Evolutionary conservation across 2,329 filamentous ascomycete species (phyloP), one percentile per base, ranked within the genome.

Genomic region (Aphanocladium album): DNA sequence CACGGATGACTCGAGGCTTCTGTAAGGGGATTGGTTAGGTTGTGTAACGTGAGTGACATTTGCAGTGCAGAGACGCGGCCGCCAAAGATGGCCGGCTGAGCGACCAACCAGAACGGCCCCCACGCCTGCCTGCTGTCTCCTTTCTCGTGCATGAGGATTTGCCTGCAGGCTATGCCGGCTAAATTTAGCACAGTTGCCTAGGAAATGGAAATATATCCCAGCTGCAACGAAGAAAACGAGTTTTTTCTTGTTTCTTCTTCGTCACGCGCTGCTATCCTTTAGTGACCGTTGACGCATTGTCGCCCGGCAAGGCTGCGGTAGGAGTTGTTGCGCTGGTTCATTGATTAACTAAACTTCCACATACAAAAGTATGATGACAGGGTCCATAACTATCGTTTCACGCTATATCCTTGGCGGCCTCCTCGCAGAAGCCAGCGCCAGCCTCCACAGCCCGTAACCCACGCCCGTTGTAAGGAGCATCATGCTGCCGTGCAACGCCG

Each of bases 401-500:
- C 14, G 2, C 35, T 51, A 58, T 33, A 58, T 58, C 17, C 55
- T 50, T 7, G 55, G 55, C 17, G 55, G 55, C 45, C 55, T 45
- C 30, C 55, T 35, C 6, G 55, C 55, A 17, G 55, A 58, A 11
- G 55, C 55, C 33, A 58, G n/a, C 17, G 55, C 55, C 23, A 58
- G 46, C 35, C 55, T 37, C 55, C 55, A 58, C 8, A 58, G 55
- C 35, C 55, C 55, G n/a, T 58, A 58, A 5, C 55, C 55, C 35
- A 58, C 21, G 7, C 55, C 55, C 17, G 55, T 58, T 5, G 55
- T 50, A 12, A 58, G 19, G 16, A 58, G 23, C 55, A 58, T 58
- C 55, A 58, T 33, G 23, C 55, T 51, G 19, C 55, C 55, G 21
- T 50, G 55, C 43, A 57, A 21, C 33, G 55, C 55, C 55, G 46